Conservation (phyloP, 2,329 filamentous ascomycete species). For the Tolypocladium tundrense region DNA sequence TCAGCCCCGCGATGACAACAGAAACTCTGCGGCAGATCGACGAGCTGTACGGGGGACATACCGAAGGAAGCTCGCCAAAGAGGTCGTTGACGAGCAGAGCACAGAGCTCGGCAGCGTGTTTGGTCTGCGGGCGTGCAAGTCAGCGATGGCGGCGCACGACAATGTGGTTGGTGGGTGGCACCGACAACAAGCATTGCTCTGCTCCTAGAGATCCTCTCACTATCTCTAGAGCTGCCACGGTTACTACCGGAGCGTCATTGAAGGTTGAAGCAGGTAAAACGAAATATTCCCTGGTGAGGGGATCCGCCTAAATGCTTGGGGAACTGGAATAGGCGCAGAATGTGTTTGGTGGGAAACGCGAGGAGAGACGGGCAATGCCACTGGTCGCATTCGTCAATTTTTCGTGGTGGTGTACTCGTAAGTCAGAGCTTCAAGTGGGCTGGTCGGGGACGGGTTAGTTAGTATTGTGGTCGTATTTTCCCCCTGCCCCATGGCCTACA, state of each 20-base stretch:
- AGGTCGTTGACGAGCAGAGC: conserved; percentile 79
- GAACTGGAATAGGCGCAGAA: not conserved
- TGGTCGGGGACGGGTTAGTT: conserved; percentile 1
- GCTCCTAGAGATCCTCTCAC: conserved; percentile 68
- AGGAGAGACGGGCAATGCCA: not conserved
- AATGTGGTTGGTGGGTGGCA: conserved; percentile 11
- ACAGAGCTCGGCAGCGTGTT: conserved; percentile 79
- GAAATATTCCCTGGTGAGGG: not conserved
- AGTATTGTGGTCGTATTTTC: not conserved
- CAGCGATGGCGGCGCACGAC: conserved; percentile 11
- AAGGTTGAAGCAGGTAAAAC: conserved; percentile 12
- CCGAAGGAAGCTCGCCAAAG: conserved; percentile 85
- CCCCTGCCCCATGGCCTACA: not conserved
- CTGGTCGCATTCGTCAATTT: conserved; percentile 8
- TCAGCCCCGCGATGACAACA: conserved; percentile 14
- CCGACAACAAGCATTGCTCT: conserved; percentile 47
- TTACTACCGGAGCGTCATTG: conserved; percentile 61
- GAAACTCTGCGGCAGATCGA: not conserved
- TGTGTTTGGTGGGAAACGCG: not conserved
- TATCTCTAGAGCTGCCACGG: conserved; percentile 65
- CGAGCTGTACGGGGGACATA: conserved; percentile 31
- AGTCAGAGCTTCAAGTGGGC: conserved; percentile 8
- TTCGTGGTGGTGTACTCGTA: conserved; percentile 6
- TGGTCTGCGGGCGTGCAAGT: conserved; percentile 37
- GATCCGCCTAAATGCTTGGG: not conserved